Base-by-base conservation (phyloP, 441 rosid species). In the Viola pubescens region DNA sequence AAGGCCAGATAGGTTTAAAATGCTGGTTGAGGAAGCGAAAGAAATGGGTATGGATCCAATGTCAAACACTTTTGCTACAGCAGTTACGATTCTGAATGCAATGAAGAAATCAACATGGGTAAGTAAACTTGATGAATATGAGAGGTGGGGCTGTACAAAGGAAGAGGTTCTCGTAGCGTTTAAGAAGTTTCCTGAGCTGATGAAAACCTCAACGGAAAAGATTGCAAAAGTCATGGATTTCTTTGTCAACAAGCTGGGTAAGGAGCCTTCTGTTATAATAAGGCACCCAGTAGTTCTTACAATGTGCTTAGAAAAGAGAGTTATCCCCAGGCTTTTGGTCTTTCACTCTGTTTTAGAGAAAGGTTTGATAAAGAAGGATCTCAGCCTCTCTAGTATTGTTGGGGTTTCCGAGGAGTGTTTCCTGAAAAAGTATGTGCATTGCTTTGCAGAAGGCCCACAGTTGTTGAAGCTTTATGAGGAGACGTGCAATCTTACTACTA, bases 111-210 rank as follows among this genome's bases (percentile, higher is more conserved):
- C 47, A 5, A 60, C 16, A 1, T 64, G 65, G 73, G 51, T 54
- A 16, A 59, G 50, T 13, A 64, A 64, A 49, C 0, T 50, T 42
- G 54, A 48, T 41, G 48, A 37, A 11, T 59, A 51, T 46, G 59
- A 59, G 61, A 69, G 46, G n/a, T 63, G 68, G 73, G 73, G 65
- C 42, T 69, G 59, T 61, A 52, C 61, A 0, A 41, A 64, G 45
- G 48, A 64, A 63, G 63, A 43, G 56, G 44, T 53, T 45, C 7
- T 51, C 10, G 38, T 3, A 6, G 68, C 68, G 7, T 75, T 75
- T 46, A 52, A 37, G 48, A 71, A 48, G 60, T 9, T 55, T 19
- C 79, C 79, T 12, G 9, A n/a, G 56, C 49, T 52, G 60, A 34
- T 68, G 67, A 2, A 16, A 16, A 1, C 12, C 1, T 75, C 76